Base-by-base conservation (phyloP, 345 rosid genomes). In the Camelina sativa region DNA sequence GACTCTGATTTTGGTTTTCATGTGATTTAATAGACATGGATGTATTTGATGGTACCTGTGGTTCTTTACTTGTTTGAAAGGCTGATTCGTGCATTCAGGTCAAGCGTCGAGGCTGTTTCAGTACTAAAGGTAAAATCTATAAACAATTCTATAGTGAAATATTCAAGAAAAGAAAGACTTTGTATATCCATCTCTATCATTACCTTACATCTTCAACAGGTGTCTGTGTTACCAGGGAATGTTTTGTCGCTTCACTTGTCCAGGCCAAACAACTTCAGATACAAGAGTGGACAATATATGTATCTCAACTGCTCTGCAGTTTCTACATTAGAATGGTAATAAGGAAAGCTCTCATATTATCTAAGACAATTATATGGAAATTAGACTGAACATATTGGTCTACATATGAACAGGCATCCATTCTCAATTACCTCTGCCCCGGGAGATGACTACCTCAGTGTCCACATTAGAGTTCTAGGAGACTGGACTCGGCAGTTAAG, bases 371-470 rank as follows among this genome's bases (percentile, higher is more conserved):
- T 51, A 41, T 55, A 53, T 20, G 41, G 17, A 72, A 34, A 28
- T n/a, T 47, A 28, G 50, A 41, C 34, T 72, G 38, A 58, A 67
- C 13, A 71, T 25, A 2, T 2, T 52, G 37, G 59, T 50, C 58
- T 71, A 41, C 23, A 23, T 30, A 57, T 63, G 56, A 65, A 32
- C 86, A 91, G 97, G 97, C 97, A 91, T 48, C 97, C 97, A 77
- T 91, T 91, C 73, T 89, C 93, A 4, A 91, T 89, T 12, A 89
- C 97, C 54, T 91, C 97, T 4, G 88, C 95, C 22, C 97, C 96
- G 3, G 91, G 86, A 54, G 93, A 91, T 62, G 86, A 91, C 58
- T 72, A 86, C 78, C 78, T 91, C 5, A 91, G 97, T 59, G 91
- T 91, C 66, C 96, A 89, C 75, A 87, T 91, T 7, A 85, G 93